Evolutionary conservation across 371 early-diverging fungal species (phyloP).

Genomic region (Mucor piriformis): DNA sequence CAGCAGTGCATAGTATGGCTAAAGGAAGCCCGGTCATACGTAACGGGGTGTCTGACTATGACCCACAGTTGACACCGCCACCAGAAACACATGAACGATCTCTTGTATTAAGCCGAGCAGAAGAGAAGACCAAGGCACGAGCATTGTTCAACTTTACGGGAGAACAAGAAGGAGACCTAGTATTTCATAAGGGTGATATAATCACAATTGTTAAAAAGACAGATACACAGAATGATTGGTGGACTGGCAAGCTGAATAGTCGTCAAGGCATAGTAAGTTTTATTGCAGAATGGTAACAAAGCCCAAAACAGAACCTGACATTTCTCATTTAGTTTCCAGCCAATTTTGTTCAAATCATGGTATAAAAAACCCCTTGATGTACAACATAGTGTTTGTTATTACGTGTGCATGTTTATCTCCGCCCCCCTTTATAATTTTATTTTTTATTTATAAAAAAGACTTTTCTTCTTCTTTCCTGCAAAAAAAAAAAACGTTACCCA

Average conservation of each 20-base stretch:
- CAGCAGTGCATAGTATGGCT: conserved; percentile 26
- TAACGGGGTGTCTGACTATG: background rate
- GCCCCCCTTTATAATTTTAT: background rate
- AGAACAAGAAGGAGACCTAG: conserved; percentile 75
- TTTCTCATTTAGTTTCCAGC: conserved; percentile 64
- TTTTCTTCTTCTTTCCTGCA: background rate
- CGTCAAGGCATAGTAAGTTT: conserved; percentile 64
- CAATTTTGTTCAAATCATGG: conserved; percentile 62
- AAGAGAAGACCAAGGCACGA: conserved; percentile 16
- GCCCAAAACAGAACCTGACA: background rate
- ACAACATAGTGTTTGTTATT: no score
- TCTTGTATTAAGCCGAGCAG: background rate
- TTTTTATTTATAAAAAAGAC: background rate
- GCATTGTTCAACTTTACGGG: conserved; percentile 80
- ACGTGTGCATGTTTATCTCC: background rate
- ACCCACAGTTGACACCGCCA: conserved; percentile 13
- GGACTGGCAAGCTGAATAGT: conserved; percentile 73
- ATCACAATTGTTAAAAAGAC: conserved; percentile 70
- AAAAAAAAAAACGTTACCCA: background rate
- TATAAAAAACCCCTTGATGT: background rate
- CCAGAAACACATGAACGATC: background rate
- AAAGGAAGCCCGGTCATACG: conserved; percentile 4
- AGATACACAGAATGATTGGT: conserved; percentile 80
- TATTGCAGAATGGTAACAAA: no score
- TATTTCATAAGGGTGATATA: conserved; percentile 79